A percentile compares a stretch with the other conserved stretches of the same genome.
phyloP scores from a whole-genome alignment of 371 early-diverging fungal genomes.

The Rhizomucor pusillus region DNA sequence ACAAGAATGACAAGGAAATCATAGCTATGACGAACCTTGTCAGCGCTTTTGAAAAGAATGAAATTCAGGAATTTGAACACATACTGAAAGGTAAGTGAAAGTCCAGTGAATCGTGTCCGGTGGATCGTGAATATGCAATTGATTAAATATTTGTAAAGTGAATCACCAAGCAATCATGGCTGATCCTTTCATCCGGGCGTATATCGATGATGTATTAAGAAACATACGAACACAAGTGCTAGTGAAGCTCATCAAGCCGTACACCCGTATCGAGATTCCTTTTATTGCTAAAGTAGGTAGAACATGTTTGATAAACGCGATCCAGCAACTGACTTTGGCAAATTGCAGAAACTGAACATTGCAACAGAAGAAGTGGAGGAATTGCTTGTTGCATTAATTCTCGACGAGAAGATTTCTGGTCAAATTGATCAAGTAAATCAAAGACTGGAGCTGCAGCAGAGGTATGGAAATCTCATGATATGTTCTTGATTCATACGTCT shows the following conservation, averaged over 20 bases:
- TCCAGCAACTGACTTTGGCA: background rate
- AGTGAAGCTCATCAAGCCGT: conserved; percentile 82
- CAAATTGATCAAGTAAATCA: conserved; percentile 85
- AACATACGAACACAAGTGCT: conserved; percentile 90
- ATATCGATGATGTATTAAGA: conserved; percentile 86
- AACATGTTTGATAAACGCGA: background rate
- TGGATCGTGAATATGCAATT: too few relatives aligned
- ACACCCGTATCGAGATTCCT: conserved; percentile 82
- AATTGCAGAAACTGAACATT: conserved; percentile 70
- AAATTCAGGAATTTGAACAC: conserved; percentile 85
- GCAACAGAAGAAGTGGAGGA: conserved; percentile 78
- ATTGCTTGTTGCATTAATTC: conserved; percentile 78
- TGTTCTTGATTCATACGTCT: too few relatives aligned
- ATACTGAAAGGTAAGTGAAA: conserved; percentile 52
- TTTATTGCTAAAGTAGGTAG: conserved; percentile 72
- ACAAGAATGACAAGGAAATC: conserved; percentile 88
- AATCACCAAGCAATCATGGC: conserved; percentile 79
- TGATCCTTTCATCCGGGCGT: conserved; percentile 85
- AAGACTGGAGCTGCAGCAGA: conserved; percentile 64
- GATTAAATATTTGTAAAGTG: conserved; percentile 39
- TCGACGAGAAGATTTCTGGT: conserved; percentile 82
- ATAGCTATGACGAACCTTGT: conserved; percentile 91
- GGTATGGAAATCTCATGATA: conserved; percentile 37
- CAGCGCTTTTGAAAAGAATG: conserved; percentile 84
- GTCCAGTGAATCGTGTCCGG: background rate